Evolutionary conservation across 345 rosid genomes (phyloP).

Genomic region (Camelina sativa): DNA sequence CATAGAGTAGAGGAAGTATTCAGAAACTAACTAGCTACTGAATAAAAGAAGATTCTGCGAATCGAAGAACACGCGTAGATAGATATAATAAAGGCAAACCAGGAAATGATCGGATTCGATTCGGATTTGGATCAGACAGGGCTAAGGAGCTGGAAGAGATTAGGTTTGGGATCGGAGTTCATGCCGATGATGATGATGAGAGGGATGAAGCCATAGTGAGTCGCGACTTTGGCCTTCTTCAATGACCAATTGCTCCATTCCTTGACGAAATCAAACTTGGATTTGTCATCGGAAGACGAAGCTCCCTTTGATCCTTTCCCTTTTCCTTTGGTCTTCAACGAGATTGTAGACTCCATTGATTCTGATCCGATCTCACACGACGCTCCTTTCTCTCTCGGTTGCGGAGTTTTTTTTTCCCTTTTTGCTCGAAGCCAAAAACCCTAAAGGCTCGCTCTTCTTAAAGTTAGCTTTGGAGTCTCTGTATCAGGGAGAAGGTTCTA

Average conservation of each 20-base stretch:
- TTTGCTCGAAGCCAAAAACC: conserved; percentile 19
- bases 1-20: conserved; percentile 1
- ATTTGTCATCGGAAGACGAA: conserved; percentile 50
- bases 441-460: conserved; percentile 11
- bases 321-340: conserved; percentile 60
- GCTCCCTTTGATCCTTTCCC: conserved; percentile 55
- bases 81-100: conserved; percentile 23
- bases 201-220: conserved; percentile 97
- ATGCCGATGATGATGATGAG: conserved; percentile 84
- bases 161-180: conserved; percentile 95
- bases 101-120: conserved; percentile 6
- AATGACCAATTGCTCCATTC: conserved; percentile 93
- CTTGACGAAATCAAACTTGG: conserved; percentile 57
- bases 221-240: conserved; percentile 83
- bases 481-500: not conserved
- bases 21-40: conserved; percentile 10
- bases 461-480: conserved; percentile 16
- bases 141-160: conserved; percentile 82
- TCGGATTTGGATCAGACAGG: conserved; percentile 56
- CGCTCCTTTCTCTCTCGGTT: conserved; percentile 11
- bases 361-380: conserved; percentile 38
- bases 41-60: conserved; percentile 47
- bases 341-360: conserved; percentile 58
- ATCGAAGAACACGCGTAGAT: conserved; percentile 33
- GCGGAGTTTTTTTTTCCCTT: not conserved